Percentiles rank a stretch among this genome's conserved stretches.
Evolutionary conservation across 2,329 filamentous ascomycete genomes (phyloP).

Genomic region (Epichloe amarillans): DNA sequence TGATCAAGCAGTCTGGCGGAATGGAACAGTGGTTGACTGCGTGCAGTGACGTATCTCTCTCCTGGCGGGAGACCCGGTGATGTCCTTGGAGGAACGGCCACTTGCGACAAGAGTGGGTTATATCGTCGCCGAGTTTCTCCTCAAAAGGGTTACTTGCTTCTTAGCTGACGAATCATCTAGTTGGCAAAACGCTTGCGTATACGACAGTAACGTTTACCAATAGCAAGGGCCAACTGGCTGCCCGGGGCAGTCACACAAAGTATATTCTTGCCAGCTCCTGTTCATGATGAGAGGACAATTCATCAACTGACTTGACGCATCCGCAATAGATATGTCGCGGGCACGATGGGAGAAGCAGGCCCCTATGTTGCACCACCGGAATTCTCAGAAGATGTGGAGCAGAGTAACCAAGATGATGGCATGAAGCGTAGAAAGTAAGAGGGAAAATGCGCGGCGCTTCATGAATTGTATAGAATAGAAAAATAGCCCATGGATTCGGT

Average conservation of each 20-base stretch:
- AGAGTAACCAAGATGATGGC: conserved; percentile 2
- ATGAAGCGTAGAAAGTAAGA: no score
- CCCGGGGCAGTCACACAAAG: conserved; percentile 55
- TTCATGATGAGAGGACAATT: background rate
- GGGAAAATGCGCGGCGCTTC: no score
- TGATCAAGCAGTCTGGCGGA: background rate
- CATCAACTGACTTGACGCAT: conserved; percentile 6
- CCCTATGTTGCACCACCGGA: conserved; percentile 24
- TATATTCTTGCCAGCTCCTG: conserved; percentile 17
- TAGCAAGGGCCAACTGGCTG: conserved; percentile 43
- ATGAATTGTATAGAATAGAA: no score
- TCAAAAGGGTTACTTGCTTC: background rate
- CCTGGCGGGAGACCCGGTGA: conserved; percentile 45
- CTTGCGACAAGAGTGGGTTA: conserved; percentile 46
- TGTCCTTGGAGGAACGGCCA: conserved; percentile 39
- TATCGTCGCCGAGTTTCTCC: background rate
- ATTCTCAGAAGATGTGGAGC: conserved; percentile 22
- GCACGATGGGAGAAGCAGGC: conserved; percentile 23
- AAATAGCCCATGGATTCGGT: background rate
- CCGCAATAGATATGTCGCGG: conserved; percentile 26
- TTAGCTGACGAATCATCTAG: conserved; percentile 21
- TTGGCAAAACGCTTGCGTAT: conserved; percentile 51
- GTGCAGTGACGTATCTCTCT: conserved; percentile 47
- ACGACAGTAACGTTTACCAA: conserved; percentile 48
- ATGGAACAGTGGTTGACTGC: background rate